Base-by-base conservation (phyloP, 192 early-diverging fungal species). In the Coemansia sp. region DNA sequence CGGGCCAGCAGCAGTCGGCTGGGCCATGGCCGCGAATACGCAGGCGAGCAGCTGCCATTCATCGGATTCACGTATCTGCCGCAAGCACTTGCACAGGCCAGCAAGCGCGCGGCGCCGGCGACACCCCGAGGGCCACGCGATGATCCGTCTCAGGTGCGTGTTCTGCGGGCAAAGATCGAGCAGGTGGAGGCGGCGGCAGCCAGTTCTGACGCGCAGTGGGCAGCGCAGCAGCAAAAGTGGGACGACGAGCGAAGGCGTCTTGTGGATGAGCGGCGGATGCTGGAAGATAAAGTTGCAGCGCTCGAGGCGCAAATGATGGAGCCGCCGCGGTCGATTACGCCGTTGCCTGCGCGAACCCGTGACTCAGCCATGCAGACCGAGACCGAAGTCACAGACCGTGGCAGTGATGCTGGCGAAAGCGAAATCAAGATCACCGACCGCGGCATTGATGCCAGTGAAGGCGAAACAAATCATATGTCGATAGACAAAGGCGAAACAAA, bases 31-130 rank as follows among this genome's bases (percentile, higher is more conserved):
- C 78, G 84, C 35, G 86, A 88, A 54, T 93, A 88, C 52, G 80
- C 88, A 3, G 92, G 91, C 45, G 84, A 90, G 69, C 88, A 90
- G 60, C 82, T 94, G 21, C 90, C 92, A 5, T 96, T 94, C 65
- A 86, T 96, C 37, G 94, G 94, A 8, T 96, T 92, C 64, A 92
- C 90, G 2, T 92, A 89, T 27, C 65, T 59, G 54, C 78, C 78
- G 48, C 63, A 45, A 11, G 68, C 69, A 0, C 54, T 80, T 5
- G 58, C 61, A 2, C 27, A 12, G 17, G 54, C 24, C 19, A 19
- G 45, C 45, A 45, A 51, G 17, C 53, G 63, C 25, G 43, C 47
- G 3, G 55, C 56, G 12, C 52, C 24, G 9, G 11, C 41, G 5
- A 66, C 68, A 47, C 73, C 67, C 1, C 67, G 73, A 5, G 73